Conservation (phyloP, 257 asterid species). For the Solanum dulcamara region DNA sequence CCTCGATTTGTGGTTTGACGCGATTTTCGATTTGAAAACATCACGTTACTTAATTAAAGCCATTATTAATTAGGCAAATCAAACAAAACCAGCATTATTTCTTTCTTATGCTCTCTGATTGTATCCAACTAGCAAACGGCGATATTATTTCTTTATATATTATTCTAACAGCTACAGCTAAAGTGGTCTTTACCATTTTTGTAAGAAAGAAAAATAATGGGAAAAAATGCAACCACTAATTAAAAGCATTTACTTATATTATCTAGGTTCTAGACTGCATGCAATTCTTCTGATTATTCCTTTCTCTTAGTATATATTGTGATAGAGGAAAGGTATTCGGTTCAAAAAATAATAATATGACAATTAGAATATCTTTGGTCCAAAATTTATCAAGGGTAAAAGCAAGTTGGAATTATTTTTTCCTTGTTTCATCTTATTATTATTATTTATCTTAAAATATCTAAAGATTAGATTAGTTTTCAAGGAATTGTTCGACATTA, state of each 20-base stretch:
- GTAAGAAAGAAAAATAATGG: not conserved
- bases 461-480: too few relatives aligned
- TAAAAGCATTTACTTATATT: not conserved
- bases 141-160: not conserved
- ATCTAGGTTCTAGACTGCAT: not conserved
- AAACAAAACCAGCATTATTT: not conserved
- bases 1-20: too few relatives aligned
- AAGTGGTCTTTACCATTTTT: not conserved
- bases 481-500: too few relatives aligned
- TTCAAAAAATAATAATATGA: not conserved
- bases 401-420: not conserved
- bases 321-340: not conserved
- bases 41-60: not conserved
- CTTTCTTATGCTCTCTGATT: not conserved
- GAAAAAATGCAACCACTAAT: not conserved
- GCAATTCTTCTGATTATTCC: not conserved
- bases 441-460: too few relatives aligned
- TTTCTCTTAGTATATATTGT: not conserved
- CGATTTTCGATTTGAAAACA: too few relatives aligned
- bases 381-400: not conserved
- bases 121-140: not conserved
- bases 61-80: not conserved
- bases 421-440: too few relatives aligned
- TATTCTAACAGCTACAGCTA: not conserved
- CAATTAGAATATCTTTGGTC: not conserved